Conservation (phyloP, 805 yeast species). For the Maudiozyma turicensis region DNA sequence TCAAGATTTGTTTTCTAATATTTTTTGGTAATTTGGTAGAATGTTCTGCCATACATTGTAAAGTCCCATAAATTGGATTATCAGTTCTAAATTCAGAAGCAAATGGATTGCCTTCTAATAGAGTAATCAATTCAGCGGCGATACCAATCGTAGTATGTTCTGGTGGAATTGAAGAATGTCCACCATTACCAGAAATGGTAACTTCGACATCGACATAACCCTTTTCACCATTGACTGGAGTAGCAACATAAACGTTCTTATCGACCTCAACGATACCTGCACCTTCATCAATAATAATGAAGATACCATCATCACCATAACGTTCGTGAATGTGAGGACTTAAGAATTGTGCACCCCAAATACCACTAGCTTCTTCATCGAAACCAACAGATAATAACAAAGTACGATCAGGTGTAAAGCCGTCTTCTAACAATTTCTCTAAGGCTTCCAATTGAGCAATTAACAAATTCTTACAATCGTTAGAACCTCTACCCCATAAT, state of each 20-base stretch:
- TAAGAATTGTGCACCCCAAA: constrained; percentile 46
- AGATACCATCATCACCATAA: constrained; percentile 53
- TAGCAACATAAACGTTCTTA: constrained; percentile 36
- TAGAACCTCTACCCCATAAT: constrained; percentile 70
- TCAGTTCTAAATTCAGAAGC: constrained; percentile 29
- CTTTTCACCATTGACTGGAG: constrained; percentile 52
- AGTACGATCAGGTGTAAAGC: constrained; percentile 52
- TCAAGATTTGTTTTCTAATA: constrained; percentile 22
- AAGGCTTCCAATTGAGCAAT: constrained; percentile 57
- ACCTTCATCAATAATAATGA: constrained; percentile 69
- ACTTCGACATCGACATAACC: constrained; percentile 47
- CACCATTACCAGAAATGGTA: constrained; percentile 54
- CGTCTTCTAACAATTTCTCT: constrained; percentile 43
- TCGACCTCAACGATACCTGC: constrained; percentile 32
- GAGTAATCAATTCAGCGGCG: constrained; percentile 45
- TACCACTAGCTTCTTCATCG: constrained; percentile 70
- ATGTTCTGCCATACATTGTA: constrained; percentile 57
- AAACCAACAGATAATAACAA: constrained; percentile 60
- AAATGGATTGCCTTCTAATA: constrained; percentile 47
- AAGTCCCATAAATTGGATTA: constrained; percentile 50
- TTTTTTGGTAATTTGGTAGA: constrained; percentile 16
- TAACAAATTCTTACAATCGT: constrained; percentile 65
- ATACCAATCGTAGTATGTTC: constrained; percentile 75
- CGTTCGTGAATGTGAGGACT: constrained; percentile 37
- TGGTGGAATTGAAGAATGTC: constrained; percentile 76